Evolutionary conservation across 148 eudicot species (phyloP), one percentile per base, ranked within the genome.

Genomic region (Rhododendron mucronatum): DNA sequence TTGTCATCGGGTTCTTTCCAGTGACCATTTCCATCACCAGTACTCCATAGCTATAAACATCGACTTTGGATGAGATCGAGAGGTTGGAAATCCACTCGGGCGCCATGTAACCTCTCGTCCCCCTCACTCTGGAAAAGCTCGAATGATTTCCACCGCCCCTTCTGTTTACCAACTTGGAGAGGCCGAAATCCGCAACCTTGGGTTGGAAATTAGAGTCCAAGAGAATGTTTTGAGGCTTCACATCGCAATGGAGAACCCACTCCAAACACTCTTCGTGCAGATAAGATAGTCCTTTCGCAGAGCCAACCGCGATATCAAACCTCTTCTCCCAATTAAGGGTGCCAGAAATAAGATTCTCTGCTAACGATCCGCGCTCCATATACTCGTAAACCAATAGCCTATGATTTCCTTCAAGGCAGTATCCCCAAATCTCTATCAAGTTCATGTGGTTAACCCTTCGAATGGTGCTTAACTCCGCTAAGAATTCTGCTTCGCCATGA

Each of bases 391-490:
- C 85, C 55, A 86, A 86, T 59, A 86, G 15, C 48, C 55, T 44
- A 33, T 82, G 82, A 18, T 61, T 82, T 28, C 82, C 76, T 39
- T 87, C 82, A 1, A n/a, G 26, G 37, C 85, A 86, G 57, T 73
- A 86, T 1, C 88, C 88, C 85, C 76, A 86, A 37, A 86, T 57
- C 71, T 82, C 63, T 3, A 82, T 86, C 63, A 86, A 76, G 71
- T 90, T 88, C 87, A 86, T 84, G 78, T 88, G 91, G 53, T 88
- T 84, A 75, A 82, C 12, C 26, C 85, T 86, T 18, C 82, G 51
- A 82, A 86, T 82, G 16, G 80, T 74, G 77, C 65, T 82, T 10
- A 82, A n/a, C 78, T 86, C 88, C 2, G 88, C 85, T 59, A 82
- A 15, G 44, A 37, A 90, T 20, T 84, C 88, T 3, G 51, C 84